phyloP scores from a whole-genome alignment of 148 eudicot genomes.

The Rhododendron ovatum region DNA sequence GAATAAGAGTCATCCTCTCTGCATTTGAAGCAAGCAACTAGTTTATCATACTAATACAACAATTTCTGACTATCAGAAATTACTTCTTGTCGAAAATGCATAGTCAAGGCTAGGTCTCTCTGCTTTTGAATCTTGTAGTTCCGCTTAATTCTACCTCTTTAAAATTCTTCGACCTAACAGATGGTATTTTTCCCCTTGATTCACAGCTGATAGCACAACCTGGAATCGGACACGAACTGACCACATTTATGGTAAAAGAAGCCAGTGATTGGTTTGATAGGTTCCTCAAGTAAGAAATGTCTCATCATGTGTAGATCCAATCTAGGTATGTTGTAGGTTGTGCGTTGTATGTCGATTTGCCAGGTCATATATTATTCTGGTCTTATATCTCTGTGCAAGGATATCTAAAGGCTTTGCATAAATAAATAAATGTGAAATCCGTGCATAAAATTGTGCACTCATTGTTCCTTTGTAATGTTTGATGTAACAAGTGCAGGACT shows the following conservation, averaged over 20 bases:
- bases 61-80: background rate
- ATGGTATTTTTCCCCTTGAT: background rate
- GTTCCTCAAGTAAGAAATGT: conserved; percentile 33
- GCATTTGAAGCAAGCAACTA: background rate
- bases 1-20: background rate
- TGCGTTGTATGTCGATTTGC: background rate
- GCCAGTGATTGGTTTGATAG: conserved; percentile 90
- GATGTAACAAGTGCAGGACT: background rate
- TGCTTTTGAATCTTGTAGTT: background rate
- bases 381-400: background rate
- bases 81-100: background rate
- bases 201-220: conserved; percentile 69
- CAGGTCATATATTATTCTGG: background rate
- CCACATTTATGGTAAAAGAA: conserved; percentile 74
- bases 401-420: background rate
- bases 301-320: background rate
- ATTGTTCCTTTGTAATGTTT: background rate
- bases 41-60: background rate
- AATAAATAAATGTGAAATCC: too few species aligned
- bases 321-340: background rate
- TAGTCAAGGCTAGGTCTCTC: background rate
- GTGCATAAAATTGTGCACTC: background rate
- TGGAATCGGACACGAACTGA: conserved; percentile 76
- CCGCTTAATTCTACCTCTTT: too few species aligned
- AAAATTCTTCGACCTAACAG: background rate